Conservation (phyloP, 805 yeast genomes). For the Grigorovia jiainica region DNA sequence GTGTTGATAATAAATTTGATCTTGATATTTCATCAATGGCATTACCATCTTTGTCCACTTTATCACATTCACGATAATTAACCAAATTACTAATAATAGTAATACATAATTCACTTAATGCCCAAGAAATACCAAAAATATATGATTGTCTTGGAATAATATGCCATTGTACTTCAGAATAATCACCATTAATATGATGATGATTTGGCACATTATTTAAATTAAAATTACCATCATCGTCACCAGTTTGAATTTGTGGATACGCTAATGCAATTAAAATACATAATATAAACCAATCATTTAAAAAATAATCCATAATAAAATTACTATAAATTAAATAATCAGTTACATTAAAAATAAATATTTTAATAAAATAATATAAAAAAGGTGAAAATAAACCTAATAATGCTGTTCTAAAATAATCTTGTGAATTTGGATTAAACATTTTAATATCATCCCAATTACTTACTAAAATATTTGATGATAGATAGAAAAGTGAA, state of each 20-base stretch:
- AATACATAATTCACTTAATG: conserved; percentile 27
- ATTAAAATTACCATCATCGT: too few relatives aligned
- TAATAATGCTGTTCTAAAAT: conserved; percentile 30
- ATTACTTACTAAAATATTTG: conserved; percentile 14
- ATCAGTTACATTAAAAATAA: conserved; percentile 21
- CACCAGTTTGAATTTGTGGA: conserved; percentile 32
- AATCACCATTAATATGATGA: background rate
- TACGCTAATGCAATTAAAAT: conserved; percentile 31
- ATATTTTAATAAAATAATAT: conserved; percentile 24
- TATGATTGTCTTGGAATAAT: conserved; percentile 33
- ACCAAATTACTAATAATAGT: conserved; percentile 20
- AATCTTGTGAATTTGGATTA: conserved; percentile 31
- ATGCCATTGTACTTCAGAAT: conserved; percentile 27
- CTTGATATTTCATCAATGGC: background rate
- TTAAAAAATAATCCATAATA: conserved; percentile 24
- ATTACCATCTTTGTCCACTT: background rate
- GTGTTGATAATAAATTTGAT: background rate
- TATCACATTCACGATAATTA: conserved; percentile 16
- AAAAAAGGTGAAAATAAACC: conserved; percentile 30
- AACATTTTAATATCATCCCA: conserved; percentile 25
- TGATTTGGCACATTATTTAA: too few relatives aligned
- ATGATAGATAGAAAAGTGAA: conserved; percentile 12
- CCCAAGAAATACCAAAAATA: conserved; percentile 32
- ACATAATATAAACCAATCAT: conserved; percentile 30
- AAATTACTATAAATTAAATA: conserved; percentile 24